These are phyloP conservation scores for Solanum habrochaites DNA, from an alignment of 257 asterid genomes.

Conservation along the genomic window DNA sequence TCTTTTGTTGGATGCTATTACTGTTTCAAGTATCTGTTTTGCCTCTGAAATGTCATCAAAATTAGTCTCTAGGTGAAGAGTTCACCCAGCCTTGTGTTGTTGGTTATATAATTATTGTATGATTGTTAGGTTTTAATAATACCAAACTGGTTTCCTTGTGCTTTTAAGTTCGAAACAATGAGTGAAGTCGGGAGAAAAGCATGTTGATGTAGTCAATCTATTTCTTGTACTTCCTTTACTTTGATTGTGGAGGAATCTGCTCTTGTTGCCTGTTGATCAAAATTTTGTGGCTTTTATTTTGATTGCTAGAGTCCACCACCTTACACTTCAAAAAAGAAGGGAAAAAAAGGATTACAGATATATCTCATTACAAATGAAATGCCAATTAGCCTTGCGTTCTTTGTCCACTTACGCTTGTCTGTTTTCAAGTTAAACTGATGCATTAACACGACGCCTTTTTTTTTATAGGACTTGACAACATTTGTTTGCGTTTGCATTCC, in stretches of 20 bases:
- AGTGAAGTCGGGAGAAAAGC: not conserved
- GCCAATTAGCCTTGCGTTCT: not conserved
- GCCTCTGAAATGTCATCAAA: not conserved
- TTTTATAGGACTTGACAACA: slow-evolving; percentile 76
- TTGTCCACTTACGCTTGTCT: not conserved
- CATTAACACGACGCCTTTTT: not conserved
- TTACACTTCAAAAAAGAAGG: not conserved
- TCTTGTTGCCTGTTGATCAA: not conserved
- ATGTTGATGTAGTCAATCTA: not conserved
- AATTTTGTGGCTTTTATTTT: not conserved
- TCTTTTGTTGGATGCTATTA: not conserved
- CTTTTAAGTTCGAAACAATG: not conserved
- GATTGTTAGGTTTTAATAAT: not conserved
- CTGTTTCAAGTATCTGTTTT: not conserved
- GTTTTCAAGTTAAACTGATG: not conserved
- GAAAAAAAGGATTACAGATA: not conserved
- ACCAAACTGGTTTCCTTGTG: not conserved
- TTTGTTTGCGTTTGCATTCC: slow-evolving; percentile 94
- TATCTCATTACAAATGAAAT: not conserved
- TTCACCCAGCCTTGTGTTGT: not conserved
- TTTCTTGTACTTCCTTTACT: not conserved
- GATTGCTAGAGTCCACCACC: not conserved
- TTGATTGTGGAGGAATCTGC: not conserved
- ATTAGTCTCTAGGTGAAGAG: not conserved
- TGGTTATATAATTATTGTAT: not conserved